phyloP scores from a whole-genome alignment of 345 rosid species.

The Salix viminalis region DNA sequence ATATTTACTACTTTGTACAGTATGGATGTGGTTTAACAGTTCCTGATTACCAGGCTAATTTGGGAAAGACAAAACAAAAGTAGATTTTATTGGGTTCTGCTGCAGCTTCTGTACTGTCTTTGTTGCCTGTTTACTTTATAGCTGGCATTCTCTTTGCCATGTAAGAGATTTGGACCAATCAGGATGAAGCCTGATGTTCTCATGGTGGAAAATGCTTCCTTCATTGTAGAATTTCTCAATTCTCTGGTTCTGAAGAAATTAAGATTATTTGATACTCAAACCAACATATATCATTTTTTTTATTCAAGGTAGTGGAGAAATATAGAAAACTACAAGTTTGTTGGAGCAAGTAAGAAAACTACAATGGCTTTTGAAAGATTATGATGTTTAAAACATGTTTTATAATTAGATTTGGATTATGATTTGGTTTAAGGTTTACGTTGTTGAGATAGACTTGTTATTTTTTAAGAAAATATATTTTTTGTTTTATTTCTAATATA shows the following conservation, averaged over 20 bases:
- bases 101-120: background rate
- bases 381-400: too few relatives aligned
- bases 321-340: background rate
- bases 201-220: background rate
- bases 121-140: background rate
- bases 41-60: background rate
- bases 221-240: background rate
- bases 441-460: too few relatives aligned
- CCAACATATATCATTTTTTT: background rate
- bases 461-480: too few relatives aligned
- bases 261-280: background rate
- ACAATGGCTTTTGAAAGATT: too few relatives aligned
- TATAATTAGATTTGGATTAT: too few relatives aligned
- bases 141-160: background rate
- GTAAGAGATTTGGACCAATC: background rate
- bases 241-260: background rate
- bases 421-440: too few relatives aligned
- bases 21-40: background rate
- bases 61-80: background rate
- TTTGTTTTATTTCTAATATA: too few relatives aligned
- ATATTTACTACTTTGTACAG: background rate
- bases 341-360: too few relatives aligned
- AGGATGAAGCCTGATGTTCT: background rate
- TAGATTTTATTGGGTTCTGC: background rate
- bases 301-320: background rate